These are phyloP conservation scores for Biscogniauxia mediterranea DNA, from an alignment of 2,329 filamentous ascomycete species.

Conservation along the genomic window DNA sequence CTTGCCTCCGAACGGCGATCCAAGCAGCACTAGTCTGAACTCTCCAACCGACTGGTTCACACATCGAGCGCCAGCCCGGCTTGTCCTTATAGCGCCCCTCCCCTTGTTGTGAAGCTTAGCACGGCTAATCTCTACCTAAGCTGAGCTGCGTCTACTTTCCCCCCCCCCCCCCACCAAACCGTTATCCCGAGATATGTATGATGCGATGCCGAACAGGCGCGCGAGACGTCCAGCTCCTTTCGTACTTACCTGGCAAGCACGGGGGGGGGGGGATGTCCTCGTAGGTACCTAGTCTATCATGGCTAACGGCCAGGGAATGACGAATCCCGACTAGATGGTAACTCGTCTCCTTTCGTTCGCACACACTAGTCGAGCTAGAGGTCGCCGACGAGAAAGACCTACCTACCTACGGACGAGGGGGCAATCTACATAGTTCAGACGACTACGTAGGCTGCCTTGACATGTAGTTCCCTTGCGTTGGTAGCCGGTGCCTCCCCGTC, in stretches of 20 bases:
- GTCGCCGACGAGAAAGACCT: neutral
- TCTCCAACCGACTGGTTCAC: neutral
- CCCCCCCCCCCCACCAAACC: neutral
- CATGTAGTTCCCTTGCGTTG: neutral
- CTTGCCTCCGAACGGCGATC: neutral
- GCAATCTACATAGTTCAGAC: neutral
- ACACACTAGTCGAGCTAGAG: neutral
- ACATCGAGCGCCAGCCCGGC: slow-evolving; percentile 1
- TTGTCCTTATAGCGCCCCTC: neutral
- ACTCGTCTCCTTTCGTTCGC: neutral
- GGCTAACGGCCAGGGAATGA: neutral
- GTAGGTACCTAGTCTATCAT: no score
- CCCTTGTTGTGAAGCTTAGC: neutral
- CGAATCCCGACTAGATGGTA: neutral
- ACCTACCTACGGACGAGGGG: neutral
- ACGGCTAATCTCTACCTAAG: neutral
- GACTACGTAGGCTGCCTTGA: neutral
- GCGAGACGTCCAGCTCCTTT: neutral
- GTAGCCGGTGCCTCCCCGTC: neutral
- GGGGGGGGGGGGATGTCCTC: no score
- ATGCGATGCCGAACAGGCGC: neutral
- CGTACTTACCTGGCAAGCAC: no score
- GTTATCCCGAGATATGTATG: neutral
- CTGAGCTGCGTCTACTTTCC: neutral
- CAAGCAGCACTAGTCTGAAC: slow-evolving; percentile 4